Evolutionary conservation across 73 alveolate species (phyloP), one percentile per base, ranked within the genome.

Genomic region (Diophrys appendiculata): DNA sequence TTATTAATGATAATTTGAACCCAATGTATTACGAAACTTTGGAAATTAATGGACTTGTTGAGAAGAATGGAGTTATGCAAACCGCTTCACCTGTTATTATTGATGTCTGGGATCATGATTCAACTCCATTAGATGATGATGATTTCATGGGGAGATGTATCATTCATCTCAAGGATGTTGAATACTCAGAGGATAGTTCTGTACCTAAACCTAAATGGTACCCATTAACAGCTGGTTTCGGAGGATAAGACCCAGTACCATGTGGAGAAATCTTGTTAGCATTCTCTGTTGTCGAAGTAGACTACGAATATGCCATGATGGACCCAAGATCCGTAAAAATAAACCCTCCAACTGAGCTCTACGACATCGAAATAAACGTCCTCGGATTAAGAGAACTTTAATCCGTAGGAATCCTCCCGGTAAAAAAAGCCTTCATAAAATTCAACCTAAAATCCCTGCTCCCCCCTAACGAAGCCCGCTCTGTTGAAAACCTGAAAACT

Each of bases 381-480:
- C 88, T 95, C 35, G 99, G 99, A 0, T 75, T 95, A 54, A 82
- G 99, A 77, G 89, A 87, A 69, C 86, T 95, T 30, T 76, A 95
- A 76, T 87, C 97, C 34, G 84, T 93, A 33, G 96, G 98, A n/a
- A 86, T 93, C 34, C 81, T 97, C 5, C 99, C 98, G 60, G 97
- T 97, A 22, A 90, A 91, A 67, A 96, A 96, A 65, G 96, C 99
- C 0, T 97, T 95, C 84, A 93, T 94, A 22, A 91, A 92, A 72
- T 94, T 94, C 83, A 96, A 95, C 83, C 77, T 97, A 35, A 86
- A 91, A 43, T 68, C 86, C 24, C 78, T 86, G n/a, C 79, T 86
- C 28, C 93, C 93, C n/a, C 89, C 93, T 13, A 65, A 84, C 29
- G 28, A 69, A 29, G 93, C 88, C 0, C 33, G 64, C 64, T 79